Base-by-base conservation (phyloP, 345 rosid genomes). In the Murraya koenigii region DNA sequence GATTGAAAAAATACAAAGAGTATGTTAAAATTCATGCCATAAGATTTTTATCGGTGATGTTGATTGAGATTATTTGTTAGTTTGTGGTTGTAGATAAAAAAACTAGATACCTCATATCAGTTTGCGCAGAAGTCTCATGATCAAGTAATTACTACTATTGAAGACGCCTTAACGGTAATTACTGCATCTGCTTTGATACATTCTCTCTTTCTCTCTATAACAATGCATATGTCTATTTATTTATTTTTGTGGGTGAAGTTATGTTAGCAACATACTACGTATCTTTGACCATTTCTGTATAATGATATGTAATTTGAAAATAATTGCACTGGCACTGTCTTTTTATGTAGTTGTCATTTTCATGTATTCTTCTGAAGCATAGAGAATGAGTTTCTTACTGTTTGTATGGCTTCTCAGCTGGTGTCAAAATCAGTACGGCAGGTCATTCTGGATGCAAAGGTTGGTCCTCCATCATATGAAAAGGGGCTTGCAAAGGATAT, bases 391-490 rank as follows among this genome's bases (percentile, higher is more conserved):
- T 73, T 80, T 30, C 30, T 85, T 67, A 80, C 69, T 39, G 28
- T 82, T 32, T 33, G 41, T 68, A 5, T 73, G 74, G 66, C 19
- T 69, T 77, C 58, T 59, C 77, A 93, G 99, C 71, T 84, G 64
- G 77, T 96, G 83, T 94, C 97, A 74, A 81, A 72, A 82, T 92
- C 99, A 73, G 95, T 94, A 65, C 83, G 60, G 71, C 85, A 60
- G 85, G 95, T 94, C 81, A 86, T 96, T 80, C 85, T 96, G 54
- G 99, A 96, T 80, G 97, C 89, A n/a, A 96, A 96, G 86, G 92
- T 94, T 22, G 97, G 99, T 61, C 98, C 98, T 38, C 99, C 95
- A 55, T 84, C 81, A 73, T 87, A 85, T 85, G 99, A 94, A 81
- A 91, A 88, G 79, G 97, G 95, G 30, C 93, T 96, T 35, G 93